Evolutionary conservation across 257 asterid genomes (phyloP), one percentile per base, ranked within the genome.

Genomic region (Przewalskia tangutica): DNA sequence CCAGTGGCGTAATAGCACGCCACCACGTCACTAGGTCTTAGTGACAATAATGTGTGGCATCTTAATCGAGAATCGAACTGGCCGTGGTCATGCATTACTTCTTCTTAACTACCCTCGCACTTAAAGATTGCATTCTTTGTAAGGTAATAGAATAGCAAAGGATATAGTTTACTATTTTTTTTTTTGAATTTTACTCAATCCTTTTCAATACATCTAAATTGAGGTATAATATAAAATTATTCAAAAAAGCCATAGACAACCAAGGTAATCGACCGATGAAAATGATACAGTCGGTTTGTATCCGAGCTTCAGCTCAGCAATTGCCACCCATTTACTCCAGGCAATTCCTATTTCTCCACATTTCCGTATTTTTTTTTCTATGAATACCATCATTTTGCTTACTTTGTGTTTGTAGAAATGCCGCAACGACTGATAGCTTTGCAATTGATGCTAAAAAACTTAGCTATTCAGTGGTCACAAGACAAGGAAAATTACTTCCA

Each of bases 381-480:
- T 71, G 0, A 13, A 1, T 42, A 44, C n/a, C n/a, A 71, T 46
- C 9, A 42, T 55, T 27, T 59, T 16, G 42, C 56, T 40, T n/a
- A 40, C 62, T 20, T 12, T 75, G 36, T 59, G 36, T 87, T 48
- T 40, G 89, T 64, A 88, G 90, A 83, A 59, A 80, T 86, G 73
- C 81, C 58, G 44, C 86, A 18, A 81, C 51, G 7, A n/a, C 87
- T 17, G 90, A 86, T 10, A 83, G 80, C 79, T 65, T 84, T 60
- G 97, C 98, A 2, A 87, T 93, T 17, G 91, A 92, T 3, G 90
- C 95, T 86, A 88, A 85, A 59, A 91, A 91, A 70, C 91, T 95
- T 76, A 87, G 89, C 86, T 95, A 88, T 87, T 88, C 97, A 1
- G 82, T 87, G 14, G 81, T 81, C 16, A 86, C 86, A 13, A 88